These are phyloP conservation scores for Nothophoma quercina DNA, from an alignment of 2,329 filamentous ascomycete genomes.

Conservation along the genomic window DNA sequence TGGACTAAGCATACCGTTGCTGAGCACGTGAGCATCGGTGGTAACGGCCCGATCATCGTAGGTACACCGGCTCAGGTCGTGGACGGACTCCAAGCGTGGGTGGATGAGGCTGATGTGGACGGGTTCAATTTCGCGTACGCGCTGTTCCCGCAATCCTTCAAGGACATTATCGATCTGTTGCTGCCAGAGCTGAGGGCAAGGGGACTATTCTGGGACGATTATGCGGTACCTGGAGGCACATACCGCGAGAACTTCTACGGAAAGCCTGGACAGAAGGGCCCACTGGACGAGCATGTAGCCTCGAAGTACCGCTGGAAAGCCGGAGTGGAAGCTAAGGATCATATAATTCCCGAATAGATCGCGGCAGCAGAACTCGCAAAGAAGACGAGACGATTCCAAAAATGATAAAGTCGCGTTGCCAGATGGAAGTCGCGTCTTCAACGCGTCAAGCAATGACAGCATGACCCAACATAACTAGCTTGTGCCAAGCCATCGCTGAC, in stretches of 20 bases:
- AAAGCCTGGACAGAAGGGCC: constrained; percentile 58
- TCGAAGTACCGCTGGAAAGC: constrained; percentile 55
- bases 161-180: constrained; percentile 71
- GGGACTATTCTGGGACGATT: constrained; percentile 64
- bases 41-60: constrained; percentile 69
- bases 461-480: no score
- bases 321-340: constrained; percentile 42
- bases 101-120: constrained; percentile 73
- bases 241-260: constrained; percentile 69
- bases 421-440: no score
- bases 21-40: constrained; percentile 72
- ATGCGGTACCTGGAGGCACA: constrained; percentile 64
- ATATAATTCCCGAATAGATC: constrained; percentile 32
- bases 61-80: constrained; percentile 71
- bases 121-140: constrained; percentile 78
- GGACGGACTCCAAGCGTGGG: constrained; percentile 72
- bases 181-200: constrained; percentile 69
- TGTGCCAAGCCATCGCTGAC: no score
- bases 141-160: constrained; percentile 72
- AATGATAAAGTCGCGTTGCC: no score
- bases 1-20: constrained; percentile 78
- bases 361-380: no score
- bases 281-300: constrained; percentile 62
- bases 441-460: no score
- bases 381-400: no score